Base-by-base conservation (phyloP, 371 early-diverging fungal species). In the Rhizomucor pusillus region DNA sequence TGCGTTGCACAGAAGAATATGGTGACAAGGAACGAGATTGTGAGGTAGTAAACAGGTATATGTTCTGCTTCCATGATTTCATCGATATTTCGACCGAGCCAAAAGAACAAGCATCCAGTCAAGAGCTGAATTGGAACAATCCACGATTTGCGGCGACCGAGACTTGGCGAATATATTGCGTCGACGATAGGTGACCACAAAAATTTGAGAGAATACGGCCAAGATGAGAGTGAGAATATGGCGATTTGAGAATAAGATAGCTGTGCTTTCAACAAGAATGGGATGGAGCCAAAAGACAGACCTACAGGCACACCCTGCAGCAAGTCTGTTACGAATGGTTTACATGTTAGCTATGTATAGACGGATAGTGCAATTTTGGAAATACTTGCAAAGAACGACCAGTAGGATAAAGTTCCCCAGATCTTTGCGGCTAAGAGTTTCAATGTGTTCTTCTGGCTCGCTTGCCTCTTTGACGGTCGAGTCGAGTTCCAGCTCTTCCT, bases 101-200 rank as follows among this genome's bases (percentile, higher is more conserved):
- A 81, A 57, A 87, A 72, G 53, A 96, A 89, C 56, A 90, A 56
- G 4, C 85, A 45, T 10, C 90, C 92, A 0, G 88, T 85, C 41
- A 91, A 55, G 10, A 91, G 78, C 62, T 97, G 97, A 49, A 97
- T 95, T 10, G 99, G 99, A n/a, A 97, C 85, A 50, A 98, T 97
- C 99, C 99, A 98, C 22, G 92, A 89, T 69, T 97, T 98, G 51
- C 99, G 73, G 11, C 98, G 80, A 5, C 98, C 98, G 41, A 98
- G 58, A 20, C 66, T 70, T 49, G 87, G 84, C 47, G 82, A 80
- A 55, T 89, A 98, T 25, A 89, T 63, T 1, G 94, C 87, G 63
- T 98, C 98, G 11, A 98, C 96, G 23, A 98, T 89, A 7, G 97
- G 97, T 6, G 96, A 95, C 97, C 97, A 98, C 23, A 97, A 72